Conservation (phyloP, 2,329 filamentous ascomycete genomes). For the Trichophyton equinum region DNA sequence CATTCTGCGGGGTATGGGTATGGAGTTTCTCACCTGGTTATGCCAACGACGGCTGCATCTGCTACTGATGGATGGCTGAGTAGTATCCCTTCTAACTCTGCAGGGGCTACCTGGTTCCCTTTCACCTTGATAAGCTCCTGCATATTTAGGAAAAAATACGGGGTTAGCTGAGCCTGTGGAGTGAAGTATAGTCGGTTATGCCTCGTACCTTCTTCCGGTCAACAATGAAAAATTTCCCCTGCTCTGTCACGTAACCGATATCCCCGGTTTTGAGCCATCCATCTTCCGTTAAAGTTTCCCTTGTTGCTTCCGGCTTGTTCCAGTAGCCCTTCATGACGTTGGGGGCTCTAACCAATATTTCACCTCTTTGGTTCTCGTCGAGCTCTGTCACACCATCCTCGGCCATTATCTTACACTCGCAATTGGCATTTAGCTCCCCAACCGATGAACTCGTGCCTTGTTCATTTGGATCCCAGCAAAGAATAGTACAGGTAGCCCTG, state of each 20-base stretch:
- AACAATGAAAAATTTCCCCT: constrained; percentile 51
- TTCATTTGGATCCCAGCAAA: constrained; percentile 50
- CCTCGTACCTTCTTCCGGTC: constrained; percentile 55
- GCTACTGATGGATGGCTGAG: constrained; percentile 44
- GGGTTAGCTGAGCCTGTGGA: not conserved
- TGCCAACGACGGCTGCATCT: constrained; percentile 58
- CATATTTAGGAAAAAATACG: not conserved
- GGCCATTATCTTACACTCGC: constrained; percentile 53
- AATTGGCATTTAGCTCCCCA: constrained; percentile 58
- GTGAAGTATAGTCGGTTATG: not conserved
- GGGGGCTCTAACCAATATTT: constrained; percentile 61
- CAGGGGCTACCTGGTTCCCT: constrained; percentile 49
- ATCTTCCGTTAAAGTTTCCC: constrained; percentile 47
- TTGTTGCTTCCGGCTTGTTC: constrained; percentile 55
- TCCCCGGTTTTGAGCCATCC: constrained; percentile 64
- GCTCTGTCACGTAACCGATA: constrained; percentile 49
- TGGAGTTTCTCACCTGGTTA: constrained; percentile 34
- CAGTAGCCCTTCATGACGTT: constrained; percentile 69
- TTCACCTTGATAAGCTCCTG: constrained; percentile 52
- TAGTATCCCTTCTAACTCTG: constrained; percentile 47
- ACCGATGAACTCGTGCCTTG: constrained; percentile 40
- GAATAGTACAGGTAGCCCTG: constrained; percentile 53
- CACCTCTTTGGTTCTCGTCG: constrained; percentile 46
- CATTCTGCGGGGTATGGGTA: not conserved
- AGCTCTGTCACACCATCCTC: constrained; percentile 36